phyloP scores from a whole-genome alignment of 768 basidiomycete genomes.

The Kwoniella dejecticola region DNA sequence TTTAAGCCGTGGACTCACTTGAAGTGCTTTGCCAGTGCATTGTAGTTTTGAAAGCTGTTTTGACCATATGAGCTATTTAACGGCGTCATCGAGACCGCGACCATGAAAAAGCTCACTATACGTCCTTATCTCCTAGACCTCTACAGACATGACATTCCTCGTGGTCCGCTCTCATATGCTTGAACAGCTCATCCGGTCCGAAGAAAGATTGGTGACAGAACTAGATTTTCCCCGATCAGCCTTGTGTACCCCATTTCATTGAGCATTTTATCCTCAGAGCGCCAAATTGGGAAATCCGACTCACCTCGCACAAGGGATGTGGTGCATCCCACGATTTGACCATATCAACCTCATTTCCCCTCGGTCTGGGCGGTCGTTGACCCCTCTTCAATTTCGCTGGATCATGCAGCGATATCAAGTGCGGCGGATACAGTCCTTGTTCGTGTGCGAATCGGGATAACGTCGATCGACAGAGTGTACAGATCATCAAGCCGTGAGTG shows the following conservation, averaged over 20 bases:
- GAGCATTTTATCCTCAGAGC: too few relatives aligned
- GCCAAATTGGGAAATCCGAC: too few relatives aligned
- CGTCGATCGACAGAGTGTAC: constrained; percentile 80
- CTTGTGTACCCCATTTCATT: not conserved
- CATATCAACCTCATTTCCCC: constrained; percentile 50
- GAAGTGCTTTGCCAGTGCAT: constrained; percentile 62
- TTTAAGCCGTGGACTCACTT: constrained; percentile 15
- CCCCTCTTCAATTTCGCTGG: constrained; percentile 64
- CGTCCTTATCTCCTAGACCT: constrained; percentile 71
- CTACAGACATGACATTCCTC: constrained; percentile 98
- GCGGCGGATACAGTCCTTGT: constrained; percentile 75
- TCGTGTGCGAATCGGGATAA: constrained; percentile 98
- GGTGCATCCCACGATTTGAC: constrained; percentile 52
- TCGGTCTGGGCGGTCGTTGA: constrained; percentile 44
- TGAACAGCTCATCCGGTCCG: constrained; percentile 86
- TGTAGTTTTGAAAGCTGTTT: constrained; percentile 74
- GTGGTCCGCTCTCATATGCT: constrained; percentile 88
- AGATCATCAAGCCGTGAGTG: constrained; percentile 74
- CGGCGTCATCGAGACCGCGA: not conserved
- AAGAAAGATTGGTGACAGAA: constrained; percentile 95
- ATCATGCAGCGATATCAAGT: constrained; percentile 69
- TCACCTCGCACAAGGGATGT: constrained; percentile 57
- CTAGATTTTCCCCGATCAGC: constrained; percentile 54
- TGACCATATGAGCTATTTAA: not conserved
- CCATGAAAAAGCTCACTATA: constrained; percentile 68